These are phyloP conservation scores for Syzygium jambos DNA, from an alignment of 345 rosid species.

Conservation along the genomic window DNA sequence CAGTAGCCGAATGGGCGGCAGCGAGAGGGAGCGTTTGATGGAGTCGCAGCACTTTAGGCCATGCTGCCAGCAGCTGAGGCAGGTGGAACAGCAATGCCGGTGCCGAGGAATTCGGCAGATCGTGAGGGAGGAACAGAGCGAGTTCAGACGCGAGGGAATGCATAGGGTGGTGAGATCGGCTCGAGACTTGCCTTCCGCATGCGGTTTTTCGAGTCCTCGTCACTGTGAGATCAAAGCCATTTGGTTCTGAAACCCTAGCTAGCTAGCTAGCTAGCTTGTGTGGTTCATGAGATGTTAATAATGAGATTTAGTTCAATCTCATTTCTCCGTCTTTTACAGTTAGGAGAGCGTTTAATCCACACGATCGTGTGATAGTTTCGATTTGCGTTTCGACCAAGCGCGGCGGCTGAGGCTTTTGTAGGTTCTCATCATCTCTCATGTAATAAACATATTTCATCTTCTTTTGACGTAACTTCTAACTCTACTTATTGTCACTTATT, in stretches of 20 bases:
- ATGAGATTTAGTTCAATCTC: not conserved
- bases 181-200: not conserved
- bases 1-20: not conserved
- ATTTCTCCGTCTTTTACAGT: not conserved
- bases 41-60: not conserved
- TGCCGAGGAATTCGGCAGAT: not conserved
- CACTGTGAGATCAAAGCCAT: not conserved
- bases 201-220: not conserved
- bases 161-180: not conserved
- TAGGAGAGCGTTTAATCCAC: not conserved
- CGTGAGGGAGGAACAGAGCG: not conserved
- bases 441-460: not conserved
- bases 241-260: not conserved
- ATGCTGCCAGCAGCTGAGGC: slow-evolving; percentile 2
- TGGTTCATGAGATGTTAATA: not conserved
- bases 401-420: not conserved
- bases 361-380: not conserved
- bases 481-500: not conserved
- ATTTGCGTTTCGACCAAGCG: not conserved
- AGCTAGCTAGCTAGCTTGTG: not conserved
- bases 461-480: not conserved
- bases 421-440: not conserved
- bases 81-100: not conserved
- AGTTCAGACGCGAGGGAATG: not conserved
- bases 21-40: not conserved